Base-by-base conservation (phyloP, 2,329 filamentous ascomycete genomes). In the Trichophyton schoenleinii region DNA sequence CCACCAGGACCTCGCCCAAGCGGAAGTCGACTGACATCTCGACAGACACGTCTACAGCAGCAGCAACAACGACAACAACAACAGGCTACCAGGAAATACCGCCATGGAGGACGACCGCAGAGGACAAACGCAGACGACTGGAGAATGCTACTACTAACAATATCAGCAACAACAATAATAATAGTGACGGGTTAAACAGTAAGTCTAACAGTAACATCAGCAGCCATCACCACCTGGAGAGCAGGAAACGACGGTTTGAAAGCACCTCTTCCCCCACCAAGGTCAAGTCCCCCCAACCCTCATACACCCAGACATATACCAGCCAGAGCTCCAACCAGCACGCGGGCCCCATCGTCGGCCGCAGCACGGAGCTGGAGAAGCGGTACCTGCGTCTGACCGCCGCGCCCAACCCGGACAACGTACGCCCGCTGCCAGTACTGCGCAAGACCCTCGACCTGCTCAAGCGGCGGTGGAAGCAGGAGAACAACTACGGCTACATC, bases 401-500 rank as follows among this genome's bases (percentile, higher is more conserved):
- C 36, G 87, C 91, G 57, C 94, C 94, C 38, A 89, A 95, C 66
- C 86, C 91, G 61, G 87, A 91, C 70, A 87, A 87, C 68, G 94
- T 99, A 58, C 91, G 94, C 53, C 94, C 94, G 22, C 81, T 95
- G 70, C 77, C 77, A 57, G 80, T 99, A 22, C 78, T 99, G 65
- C 85, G 87, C 67, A 86, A 94, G 75, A 91, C 92, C 4, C 77
- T 99, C 73, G 89, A 95, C 67, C 78, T 95, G 57, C 78, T 99
- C 65, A 95, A 95, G 79, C 88, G 87, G 78, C 97, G 95, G 77
- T 99, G 94, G 94, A 88, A 86, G 71, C 84, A 86, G 68, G 91
- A 96, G 69, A 87, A 86, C 77, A 96, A 97, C 76, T 99, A 99
- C 75, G 86, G 85, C 67, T 99, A 96, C 77, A 95, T 96, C 66